A percentile compares a stretch with the other conserved stretches of the same genome.
phyloP scores from a whole-genome alignment of 768 basidiomycete genomes.

The Harrya chromipes region DNA sequence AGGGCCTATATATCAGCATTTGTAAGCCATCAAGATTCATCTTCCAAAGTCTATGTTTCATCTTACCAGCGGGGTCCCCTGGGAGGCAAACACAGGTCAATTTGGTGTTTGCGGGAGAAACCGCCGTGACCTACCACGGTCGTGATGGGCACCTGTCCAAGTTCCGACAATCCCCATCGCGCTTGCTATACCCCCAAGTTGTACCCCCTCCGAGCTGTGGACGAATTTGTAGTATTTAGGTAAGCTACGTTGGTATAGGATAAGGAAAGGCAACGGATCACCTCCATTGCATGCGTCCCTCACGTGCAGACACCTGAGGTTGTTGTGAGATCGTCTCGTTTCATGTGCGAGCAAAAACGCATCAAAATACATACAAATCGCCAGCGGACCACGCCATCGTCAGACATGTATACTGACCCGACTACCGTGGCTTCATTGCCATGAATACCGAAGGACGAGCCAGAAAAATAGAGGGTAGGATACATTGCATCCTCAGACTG shows the following conservation, averaged over 20 bases:
- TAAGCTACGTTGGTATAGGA: background rate
- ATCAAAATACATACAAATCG: conserved; percentile 48
- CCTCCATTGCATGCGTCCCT: conserved; percentile 58
- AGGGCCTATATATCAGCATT: conserved; percentile 43
- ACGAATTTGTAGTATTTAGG: background rate
- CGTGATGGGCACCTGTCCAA: conserved; percentile 65
- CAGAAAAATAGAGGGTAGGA: conserved; percentile 47
- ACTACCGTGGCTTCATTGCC: conserved; percentile 44
- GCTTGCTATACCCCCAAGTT: conserved; percentile 63
- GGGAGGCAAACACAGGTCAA: background rate
- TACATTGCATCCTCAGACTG: conserved; percentile 27
- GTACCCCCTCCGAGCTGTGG: conserved; percentile 61
- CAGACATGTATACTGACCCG: conserved; percentile 49
- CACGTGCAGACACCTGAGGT: conserved; percentile 51
- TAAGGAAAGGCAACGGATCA: conserved; percentile 23
- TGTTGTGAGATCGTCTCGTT: conserved; percentile 10
- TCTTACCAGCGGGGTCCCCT: conserved; percentile 67
- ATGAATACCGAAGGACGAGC: conserved; percentile 41
- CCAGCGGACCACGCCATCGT: conserved; percentile 49
- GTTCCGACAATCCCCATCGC: conserved; percentile 64
- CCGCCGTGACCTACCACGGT: conserved; percentile 38
- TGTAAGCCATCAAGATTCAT: background rate
- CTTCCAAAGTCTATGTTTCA: background rate
- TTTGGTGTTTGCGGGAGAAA: background rate
- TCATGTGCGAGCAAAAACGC: background rate